phyloP scores from a whole-genome alignment of 2,329 filamentous ascomycete genomes.

The Calonectria pteridis region DNA sequence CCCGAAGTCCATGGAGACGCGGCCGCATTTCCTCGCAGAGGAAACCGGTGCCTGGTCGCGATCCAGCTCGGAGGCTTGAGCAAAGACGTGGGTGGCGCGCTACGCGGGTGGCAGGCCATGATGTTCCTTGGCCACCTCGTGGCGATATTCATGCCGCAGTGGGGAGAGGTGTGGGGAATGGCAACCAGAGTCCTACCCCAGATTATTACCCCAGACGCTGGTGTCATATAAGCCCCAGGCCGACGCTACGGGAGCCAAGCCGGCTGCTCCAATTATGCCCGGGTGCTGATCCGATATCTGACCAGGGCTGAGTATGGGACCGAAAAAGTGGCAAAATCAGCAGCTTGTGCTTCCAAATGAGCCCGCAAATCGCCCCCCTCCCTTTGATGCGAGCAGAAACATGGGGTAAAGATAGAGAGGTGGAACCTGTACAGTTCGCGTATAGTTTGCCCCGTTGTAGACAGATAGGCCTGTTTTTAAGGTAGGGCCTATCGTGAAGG shows the following conservation, averaged over 20 bases:
- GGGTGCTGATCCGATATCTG: background rate
- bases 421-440: background rate
- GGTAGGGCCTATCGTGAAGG: background rate
- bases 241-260: constrained; percentile 1
- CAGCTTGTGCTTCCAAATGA: background rate
- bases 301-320: background rate
- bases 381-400: background rate
- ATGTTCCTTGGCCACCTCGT: background rate
- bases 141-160: background rate
- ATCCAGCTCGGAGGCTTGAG: background rate
- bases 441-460: background rate
- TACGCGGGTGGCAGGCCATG: background rate
- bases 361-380: background rate
- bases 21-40: background rate
- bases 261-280: background rate
- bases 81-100: background rate
- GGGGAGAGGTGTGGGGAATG: background rate
- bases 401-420: background rate
- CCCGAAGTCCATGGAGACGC: background rate
- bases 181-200: background rate
- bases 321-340: background rate
- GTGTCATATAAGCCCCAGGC: background rate
- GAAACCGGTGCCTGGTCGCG: background rate
- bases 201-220: constrained; percentile 5
- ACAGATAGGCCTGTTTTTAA: background rate